These are phyloP conservation scores for Penicillium sp. DNA, from an alignment of 2,329 filamentous ascomycete species.

Conservation along the genomic window DNA sequence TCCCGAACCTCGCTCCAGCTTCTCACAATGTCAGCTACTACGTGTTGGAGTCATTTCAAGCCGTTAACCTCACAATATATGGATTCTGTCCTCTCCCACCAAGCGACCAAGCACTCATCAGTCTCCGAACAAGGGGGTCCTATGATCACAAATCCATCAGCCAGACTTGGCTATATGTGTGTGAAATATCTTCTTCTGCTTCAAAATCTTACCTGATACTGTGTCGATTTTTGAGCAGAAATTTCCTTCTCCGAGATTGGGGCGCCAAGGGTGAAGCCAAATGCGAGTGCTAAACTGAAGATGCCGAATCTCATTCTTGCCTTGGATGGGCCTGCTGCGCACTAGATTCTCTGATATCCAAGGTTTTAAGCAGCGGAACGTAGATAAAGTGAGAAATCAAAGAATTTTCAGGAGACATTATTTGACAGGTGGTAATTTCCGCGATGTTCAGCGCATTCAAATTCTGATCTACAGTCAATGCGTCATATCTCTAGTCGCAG, in stretches of 20 bases:
- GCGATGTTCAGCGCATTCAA: neutral
- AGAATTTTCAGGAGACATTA: too few species aligned
- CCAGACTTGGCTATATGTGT: too few species aligned
- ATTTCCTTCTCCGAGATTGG: neutral
- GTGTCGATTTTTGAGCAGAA: neutral
- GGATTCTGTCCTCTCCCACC: neutral
- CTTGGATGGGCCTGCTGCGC: neutral
- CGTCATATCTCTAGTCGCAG: constrained; percentile 25
- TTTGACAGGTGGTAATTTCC: too few species aligned
- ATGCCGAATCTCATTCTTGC: neutral
- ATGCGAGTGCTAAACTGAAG: neutral
- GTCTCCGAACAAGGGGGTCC: neutral
- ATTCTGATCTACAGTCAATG: constrained; percentile 27
- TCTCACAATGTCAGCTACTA: neutral
- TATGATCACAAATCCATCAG: neutral
- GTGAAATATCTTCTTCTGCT: neutral
- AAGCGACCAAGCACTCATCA: neutral
- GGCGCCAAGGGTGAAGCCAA: neutral
- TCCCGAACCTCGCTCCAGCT: neutral
- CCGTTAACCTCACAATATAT: neutral
- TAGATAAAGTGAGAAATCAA: too few species aligned
- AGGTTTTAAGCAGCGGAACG: neutral
- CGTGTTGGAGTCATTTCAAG: neutral
- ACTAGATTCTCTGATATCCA: neutral
- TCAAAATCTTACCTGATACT: neutral